Conservation (phyloP, 352 stramenopile species). For the Pythium folliculosum region DNA sequence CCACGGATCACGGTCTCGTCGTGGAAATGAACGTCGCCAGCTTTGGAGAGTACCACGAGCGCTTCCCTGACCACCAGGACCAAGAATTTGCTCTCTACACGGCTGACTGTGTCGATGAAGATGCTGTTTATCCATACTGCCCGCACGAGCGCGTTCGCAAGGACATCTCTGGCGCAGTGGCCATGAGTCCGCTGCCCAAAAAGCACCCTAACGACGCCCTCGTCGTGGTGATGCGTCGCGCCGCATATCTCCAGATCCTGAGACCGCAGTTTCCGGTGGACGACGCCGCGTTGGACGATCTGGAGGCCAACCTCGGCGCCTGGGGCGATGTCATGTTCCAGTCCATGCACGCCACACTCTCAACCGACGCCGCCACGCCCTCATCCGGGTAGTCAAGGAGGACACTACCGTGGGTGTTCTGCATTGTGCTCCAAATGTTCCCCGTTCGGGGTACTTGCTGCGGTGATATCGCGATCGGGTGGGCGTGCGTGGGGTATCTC, state of each 20-base stretch:
- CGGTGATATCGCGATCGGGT: too few species aligned
- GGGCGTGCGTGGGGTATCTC: too few species aligned
- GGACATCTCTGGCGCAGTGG: background rate
- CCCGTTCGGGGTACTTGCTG: too few species aligned
- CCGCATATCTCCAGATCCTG: background rate
- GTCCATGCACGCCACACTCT: conserved; percentile 4
- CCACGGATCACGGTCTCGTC: conserved; percentile 21
- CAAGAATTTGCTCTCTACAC: background rate
- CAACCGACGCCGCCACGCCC: background rate
- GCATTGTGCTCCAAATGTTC: background rate
- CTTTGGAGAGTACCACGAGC: conserved; percentile 4
- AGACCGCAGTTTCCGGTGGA: background rate
- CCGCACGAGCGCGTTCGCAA: conserved; percentile 5
- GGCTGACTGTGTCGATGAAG: background rate
- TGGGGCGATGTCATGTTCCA: conserved; percentile 4
- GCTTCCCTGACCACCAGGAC: background rate
- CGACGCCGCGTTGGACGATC: background rate
- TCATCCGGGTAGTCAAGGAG: background rate
- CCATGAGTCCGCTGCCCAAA: background rate
- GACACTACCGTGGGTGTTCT: background rate
- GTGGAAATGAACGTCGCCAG: conserved; percentile 12
- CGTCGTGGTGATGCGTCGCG: too few species aligned
- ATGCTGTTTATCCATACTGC: conserved; percentile 10
- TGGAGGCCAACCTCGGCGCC: background rate
- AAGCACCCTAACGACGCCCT: background rate